A percentile compares a stretch with the other conserved stretches of the same genome.
Conservation (phyloP, 2,329 filamentous ascomycete species). For the Aspergillus pseudoterreus region DNA sequence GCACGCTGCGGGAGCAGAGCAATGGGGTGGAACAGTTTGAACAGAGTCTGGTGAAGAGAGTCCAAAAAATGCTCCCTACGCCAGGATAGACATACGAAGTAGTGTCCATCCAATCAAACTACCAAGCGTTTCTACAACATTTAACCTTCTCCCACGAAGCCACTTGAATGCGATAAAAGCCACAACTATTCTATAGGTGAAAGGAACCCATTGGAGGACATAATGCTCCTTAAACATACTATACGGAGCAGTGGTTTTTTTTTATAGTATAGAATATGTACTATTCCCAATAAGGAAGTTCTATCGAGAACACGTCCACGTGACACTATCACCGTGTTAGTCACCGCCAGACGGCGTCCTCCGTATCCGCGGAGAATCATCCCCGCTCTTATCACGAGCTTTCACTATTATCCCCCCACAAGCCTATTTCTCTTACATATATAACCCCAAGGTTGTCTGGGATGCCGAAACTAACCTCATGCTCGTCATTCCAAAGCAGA, state of each 20-base stretch:
- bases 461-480: constrained; percentile 5
- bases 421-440: neutral
- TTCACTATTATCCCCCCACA: neutral
- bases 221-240: no score
- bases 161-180: no score
- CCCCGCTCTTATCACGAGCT: no score
- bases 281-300: no score
- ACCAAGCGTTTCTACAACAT: no score
- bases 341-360: neutral
- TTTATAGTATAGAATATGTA: no score
- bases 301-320: no score
- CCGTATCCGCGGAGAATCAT: neutral
- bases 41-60: constrained; percentile 57
- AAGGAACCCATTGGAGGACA: neutral
- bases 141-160: no score
- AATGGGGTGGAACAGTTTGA: constrained; percentile 66
- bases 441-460: neutral
- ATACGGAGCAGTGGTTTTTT: no score
- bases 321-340: neutral
- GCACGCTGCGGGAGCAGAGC: constrained; percentile 54
- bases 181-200: neutral
- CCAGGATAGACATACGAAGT: neutral
- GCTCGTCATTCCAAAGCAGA: constrained; percentile 7
- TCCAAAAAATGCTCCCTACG: constrained; percentile 42
- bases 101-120: no score